These are phyloP conservation scores for Hibiscus mutabilis DNA, from an alignment of 345 rosid genomes.

Conservation along the genomic window DNA sequence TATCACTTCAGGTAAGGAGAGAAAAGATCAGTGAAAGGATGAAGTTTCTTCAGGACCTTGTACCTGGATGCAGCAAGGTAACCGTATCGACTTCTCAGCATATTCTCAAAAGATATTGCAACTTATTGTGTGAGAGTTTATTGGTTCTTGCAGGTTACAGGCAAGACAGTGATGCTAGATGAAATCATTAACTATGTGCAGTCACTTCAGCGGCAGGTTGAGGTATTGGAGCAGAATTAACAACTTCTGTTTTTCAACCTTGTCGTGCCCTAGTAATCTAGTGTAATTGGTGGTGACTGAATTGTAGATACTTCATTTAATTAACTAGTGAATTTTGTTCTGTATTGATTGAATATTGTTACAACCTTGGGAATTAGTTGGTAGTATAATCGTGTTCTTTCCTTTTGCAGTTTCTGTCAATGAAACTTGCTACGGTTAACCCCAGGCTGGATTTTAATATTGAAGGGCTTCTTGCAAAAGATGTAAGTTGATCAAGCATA, in stretches of 20 bases:
- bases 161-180: slow-evolving; percentile 98
- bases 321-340: neutral
- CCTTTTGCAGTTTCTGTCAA: slow-evolving; percentile 68
- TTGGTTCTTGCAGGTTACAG: slow-evolving; percentile 62
- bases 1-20: slow-evolving; percentile 64
- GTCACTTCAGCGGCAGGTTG: slow-evolving; percentile 93
- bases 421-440: slow-evolving; percentile 96
- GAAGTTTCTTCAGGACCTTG: slow-evolving; percentile 98
- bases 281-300: neutral
- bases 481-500: slow-evolving; percentile 45
- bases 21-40: slow-evolving; percentile 97
- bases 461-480: slow-evolving; percentile 83
- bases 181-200: slow-evolving; percentile 96
- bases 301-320: neutral
- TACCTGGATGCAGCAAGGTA: slow-evolving; percentile 98
- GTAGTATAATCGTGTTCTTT: neutral
- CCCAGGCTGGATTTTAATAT: slow-evolving; percentile 79
- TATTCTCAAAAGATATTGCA: slow-evolving; percentile 1
- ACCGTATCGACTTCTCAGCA: neutral
- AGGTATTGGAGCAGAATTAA: slow-evolving; percentile 40
- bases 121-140: slow-evolving; percentile 9
- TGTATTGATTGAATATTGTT: neutral
- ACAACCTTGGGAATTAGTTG: neutral
- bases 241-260: neutral
- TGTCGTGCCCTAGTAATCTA: neutral